phyloP scores from a whole-genome alignment of 805 yeast species.

The Saccharomycopsis oosterbeekiorum region DNA sequence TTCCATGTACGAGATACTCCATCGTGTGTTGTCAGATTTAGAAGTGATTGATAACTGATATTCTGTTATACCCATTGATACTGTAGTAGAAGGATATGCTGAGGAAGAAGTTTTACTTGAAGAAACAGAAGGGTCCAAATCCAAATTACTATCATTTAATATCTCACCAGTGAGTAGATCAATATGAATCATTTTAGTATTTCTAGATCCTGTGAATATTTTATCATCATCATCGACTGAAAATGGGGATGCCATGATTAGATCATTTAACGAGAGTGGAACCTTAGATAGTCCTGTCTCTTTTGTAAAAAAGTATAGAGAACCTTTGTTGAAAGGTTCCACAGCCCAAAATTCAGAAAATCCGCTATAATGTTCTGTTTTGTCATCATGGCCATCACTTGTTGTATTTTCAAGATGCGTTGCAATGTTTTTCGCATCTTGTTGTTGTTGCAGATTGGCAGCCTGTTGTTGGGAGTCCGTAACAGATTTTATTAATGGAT shows the following conservation, averaged over 20 bases:
- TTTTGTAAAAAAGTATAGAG: conserved; percentile 69
- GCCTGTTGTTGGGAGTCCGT: neutral
- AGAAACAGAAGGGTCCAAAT: neutral
- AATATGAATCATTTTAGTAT: conserved; percentile 64
- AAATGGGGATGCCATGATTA: conserved; percentile 80
- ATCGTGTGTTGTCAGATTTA: conserved; percentile 46
- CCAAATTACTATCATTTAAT: conserved; percentile 22
- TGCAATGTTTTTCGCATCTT: neutral
- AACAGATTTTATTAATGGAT: conserved; percentile 8
- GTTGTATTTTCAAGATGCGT: neutral
- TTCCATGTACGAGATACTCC: conserved; percentile 73
- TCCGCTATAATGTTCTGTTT: neutral
- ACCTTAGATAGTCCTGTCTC: conserved; percentile 66
- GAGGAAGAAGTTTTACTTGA: conserved; percentile 12
- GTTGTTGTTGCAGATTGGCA: neutral
- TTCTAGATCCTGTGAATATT: conserved; percentile 77
- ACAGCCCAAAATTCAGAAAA: conserved; percentile 62
- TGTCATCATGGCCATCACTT: neutral
- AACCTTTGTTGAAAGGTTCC: conserved; percentile 83
- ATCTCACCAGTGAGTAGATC: conserved; percentile 69
- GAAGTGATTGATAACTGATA: conserved; percentile 73
- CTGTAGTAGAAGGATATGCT: conserved; percentile 23
- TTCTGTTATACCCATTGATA: conserved; percentile 61
- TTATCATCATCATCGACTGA: conserved; percentile 69
- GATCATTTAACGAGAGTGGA: conserved; percentile 68